Evolutionary conservation across 1,139 yeast genomes (phyloP).

Genomic region (Hemisphaericaspora xylanilytica): DNA sequence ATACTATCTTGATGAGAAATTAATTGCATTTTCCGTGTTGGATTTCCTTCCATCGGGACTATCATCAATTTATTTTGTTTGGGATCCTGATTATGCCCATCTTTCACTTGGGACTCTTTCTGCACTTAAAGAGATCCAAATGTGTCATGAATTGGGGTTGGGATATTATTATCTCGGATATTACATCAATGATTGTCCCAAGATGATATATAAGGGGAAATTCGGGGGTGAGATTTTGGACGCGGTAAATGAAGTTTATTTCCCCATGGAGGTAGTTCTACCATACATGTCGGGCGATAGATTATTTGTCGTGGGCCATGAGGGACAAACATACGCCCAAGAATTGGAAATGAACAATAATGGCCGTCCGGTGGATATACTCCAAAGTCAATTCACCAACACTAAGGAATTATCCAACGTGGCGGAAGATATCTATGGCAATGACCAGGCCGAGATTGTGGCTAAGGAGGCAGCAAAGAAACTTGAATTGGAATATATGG

Average conservation of each 20-base stretch:
- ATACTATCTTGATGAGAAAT: conserved; percentile 59
- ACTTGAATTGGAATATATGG: conserved; percentile 15
- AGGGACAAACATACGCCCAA: conserved; percentile 7
- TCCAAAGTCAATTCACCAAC: conserved; percentile 13
- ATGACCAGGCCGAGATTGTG: conserved; percentile 4
- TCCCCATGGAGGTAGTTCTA: conserved; percentile 38
- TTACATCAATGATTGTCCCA: conserved; percentile 73
- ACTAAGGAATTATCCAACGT: no score
- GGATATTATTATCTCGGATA: conserved; percentile 71
- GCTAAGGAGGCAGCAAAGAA: conserved; percentile 24
- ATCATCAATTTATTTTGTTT: conserved; percentile 82
- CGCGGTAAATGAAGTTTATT: conserved; percentile 44
- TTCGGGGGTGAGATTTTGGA: conserved; percentile 76
- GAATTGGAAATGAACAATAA: conserved; percentile 19
- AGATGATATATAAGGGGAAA: conserved; percentile 78
- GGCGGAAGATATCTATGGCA: conserved; percentile 37
- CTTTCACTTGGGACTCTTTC: conserved; percentile 77
- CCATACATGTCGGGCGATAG: conserved; percentile 36
- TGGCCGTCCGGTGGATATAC: conserved; percentile 18
- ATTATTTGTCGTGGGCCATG: conserved; percentile 37
- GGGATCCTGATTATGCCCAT: conserved; percentile 79
- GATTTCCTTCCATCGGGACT: conserved; percentile 77
- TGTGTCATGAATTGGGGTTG: conserved; percentile 41
- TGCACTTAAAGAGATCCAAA: conserved; percentile 66
- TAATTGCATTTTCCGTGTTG: conserved; percentile 74